A percentile compares a stretch with the other conserved stretches of the same genome.
Evolutionary conservation across 176 grass and related monocot genomes (phyloP).

Genomic region (Avena atlantica): DNA sequence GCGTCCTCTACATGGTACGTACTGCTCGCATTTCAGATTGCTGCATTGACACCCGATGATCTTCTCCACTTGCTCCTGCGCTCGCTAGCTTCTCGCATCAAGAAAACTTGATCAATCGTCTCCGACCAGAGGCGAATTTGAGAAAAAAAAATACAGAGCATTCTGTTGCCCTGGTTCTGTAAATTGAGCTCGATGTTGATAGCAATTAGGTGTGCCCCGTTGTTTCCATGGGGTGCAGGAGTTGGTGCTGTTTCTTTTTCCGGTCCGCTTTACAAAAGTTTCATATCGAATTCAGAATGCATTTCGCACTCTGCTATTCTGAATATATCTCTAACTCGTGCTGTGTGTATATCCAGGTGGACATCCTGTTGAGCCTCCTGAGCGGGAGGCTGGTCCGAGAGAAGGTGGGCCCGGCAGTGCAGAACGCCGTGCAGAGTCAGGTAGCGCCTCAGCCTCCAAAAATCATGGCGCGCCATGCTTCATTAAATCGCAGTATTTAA

Average conservation of each 20-base stretch:
- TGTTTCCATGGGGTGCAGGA: constrained; percentile 28
- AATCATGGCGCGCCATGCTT: constrained; percentile 8
- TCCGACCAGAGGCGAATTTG: background rate
- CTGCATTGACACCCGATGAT: background rate
- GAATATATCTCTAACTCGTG: background rate
- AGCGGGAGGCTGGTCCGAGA: constrained; percentile 83
- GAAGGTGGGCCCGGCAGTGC: constrained; percentile 73
- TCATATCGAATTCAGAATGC: background rate
- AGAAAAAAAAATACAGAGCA: background rate
- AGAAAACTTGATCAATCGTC: background rate
- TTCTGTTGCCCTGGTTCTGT: background rate
- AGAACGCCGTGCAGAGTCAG: constrained; percentile 84
- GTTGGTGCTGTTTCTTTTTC: background rate
- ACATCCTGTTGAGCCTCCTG: constrained; percentile 75
- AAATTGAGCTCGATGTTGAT: constrained; percentile 21
- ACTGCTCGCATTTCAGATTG: too few species aligned
- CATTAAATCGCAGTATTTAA: background rate
- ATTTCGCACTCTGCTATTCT: background rate
- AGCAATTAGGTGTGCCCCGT: constrained; percentile 50
- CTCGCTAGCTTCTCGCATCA: background rate
- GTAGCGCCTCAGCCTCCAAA: constrained; percentile 38
- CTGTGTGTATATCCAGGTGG: constrained; percentile 56
- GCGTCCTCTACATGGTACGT: constrained; percentile 69
- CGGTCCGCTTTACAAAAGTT: too few species aligned
- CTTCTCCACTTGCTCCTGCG: background rate